These are phyloP conservation scores for Apiospora sp. DNA, from an alignment of 2,329 filamentous ascomycete genomes.

Conservation along the genomic window DNA sequence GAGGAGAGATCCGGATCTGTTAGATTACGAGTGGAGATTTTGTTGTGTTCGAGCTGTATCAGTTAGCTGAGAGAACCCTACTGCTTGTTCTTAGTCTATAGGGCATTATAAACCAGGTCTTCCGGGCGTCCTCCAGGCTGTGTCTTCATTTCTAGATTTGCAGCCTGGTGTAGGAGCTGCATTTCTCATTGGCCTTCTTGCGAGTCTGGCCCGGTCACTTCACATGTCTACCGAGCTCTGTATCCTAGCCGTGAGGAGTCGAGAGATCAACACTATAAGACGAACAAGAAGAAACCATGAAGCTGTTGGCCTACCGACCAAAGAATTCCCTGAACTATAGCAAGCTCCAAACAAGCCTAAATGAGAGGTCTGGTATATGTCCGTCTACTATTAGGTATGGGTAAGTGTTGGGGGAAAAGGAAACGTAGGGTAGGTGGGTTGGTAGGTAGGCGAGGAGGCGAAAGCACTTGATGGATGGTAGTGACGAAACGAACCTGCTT, in stretches of 20 bases:
- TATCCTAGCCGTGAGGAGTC: background rate
- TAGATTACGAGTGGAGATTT: background rate
- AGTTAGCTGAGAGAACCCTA: background rate
- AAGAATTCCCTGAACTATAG: background rate
- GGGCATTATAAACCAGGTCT: background rate
- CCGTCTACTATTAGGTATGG: background rate
- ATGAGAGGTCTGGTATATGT: background rate
- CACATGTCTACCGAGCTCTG: background rate
- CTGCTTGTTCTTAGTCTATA: background rate
- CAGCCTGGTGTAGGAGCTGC: background rate
- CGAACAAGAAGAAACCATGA: background rate
- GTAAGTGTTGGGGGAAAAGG: background rate
- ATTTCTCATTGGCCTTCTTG: background rate
- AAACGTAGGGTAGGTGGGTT: background rate
- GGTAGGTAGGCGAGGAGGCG: background rate
- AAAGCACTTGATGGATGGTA: background rate
- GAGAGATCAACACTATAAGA: background rate
- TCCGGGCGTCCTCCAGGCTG: background rate
- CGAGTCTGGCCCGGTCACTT: background rate
- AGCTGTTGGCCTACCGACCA: background rate
- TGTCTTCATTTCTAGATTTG: background rate
- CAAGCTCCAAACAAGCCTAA: background rate
- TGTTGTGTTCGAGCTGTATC: background rate
- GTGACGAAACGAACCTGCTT: constrained; percentile 8
- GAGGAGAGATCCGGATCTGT: background rate